Conservation (phyloP, 2,329 filamentous ascomycete species). For the Xylariaceae sp. region DNA sequence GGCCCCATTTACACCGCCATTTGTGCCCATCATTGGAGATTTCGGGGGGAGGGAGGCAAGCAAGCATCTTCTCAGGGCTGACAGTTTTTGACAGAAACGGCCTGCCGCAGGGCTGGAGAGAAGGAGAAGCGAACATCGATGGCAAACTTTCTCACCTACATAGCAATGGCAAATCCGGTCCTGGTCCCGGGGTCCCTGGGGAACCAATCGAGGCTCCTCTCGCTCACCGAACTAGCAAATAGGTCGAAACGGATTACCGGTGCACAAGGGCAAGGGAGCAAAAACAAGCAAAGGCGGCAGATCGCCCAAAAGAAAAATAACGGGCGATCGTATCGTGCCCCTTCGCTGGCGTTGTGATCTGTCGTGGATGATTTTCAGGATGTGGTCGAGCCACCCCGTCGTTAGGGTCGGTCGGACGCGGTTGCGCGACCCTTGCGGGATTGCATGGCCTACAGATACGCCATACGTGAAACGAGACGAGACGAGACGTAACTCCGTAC, state of each 20-base stretch:
- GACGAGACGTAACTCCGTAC: too few relatives aligned
- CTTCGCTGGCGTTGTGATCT: not conserved
- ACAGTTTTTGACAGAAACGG: not conserved
- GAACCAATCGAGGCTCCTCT: conserved; percentile 4
- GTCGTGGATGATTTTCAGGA: not conserved
- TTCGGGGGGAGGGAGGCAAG: too few relatives aligned
- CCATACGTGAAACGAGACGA: too few relatives aligned
- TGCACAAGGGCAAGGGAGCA: not conserved
- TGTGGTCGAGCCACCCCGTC: too few relatives aligned
- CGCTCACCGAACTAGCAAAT: conserved; percentile 1
- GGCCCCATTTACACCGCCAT: not conserved
- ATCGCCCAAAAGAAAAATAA: conserved; percentile 3
- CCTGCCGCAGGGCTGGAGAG: not conserved
- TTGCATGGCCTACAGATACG: too few relatives aligned
- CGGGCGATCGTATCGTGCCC: not conserved
- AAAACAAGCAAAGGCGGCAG: not conserved
- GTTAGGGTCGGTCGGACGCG: too few relatives aligned
- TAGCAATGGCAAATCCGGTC: not conserved
- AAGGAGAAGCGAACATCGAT: not conserved
- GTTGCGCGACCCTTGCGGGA: not conserved
- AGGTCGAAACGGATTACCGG: not conserved
- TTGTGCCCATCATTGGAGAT: not conserved
- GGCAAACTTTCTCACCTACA: not conserved
- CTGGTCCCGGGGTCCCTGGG: too few relatives aligned
- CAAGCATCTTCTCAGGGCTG: not conserved